Conservation (phyloP, 2,329 filamentous ascomycete genomes). For the Ascochyta pisi region DNA sequence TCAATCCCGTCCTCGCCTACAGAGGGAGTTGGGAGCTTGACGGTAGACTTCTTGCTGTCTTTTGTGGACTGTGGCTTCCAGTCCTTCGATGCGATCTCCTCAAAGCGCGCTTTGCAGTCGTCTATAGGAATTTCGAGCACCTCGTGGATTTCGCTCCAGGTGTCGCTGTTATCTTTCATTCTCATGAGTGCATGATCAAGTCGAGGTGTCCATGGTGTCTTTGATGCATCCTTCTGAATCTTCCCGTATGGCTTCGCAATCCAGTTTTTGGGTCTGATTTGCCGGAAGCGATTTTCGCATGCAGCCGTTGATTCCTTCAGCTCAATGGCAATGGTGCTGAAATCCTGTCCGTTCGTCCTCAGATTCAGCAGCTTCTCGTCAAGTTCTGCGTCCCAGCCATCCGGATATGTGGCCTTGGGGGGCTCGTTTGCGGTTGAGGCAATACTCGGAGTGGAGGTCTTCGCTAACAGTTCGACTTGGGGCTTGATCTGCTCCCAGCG, state of each 20-base stretch:
- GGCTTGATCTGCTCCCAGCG: neutral
- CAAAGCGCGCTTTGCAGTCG: too few species aligned
- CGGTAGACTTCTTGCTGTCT: too few species aligned
- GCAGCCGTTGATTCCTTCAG: neutral
- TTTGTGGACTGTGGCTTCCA: too few species aligned
- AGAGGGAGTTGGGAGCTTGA: too few species aligned
- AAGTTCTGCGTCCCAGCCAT: neutral
- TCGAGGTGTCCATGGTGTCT: neutral
- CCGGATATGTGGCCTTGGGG: too few species aligned
- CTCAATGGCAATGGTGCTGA: neutral
- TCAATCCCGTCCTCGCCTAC: neutral
- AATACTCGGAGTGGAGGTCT: neutral
- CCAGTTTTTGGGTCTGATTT: slow-evolving; percentile 5
- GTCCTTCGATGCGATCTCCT: too few species aligned
- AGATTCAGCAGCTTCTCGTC: neutral
- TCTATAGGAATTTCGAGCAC: too few species aligned
- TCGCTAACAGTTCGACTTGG: neutral
- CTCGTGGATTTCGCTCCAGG: too few species aligned
- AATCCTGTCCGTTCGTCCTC: neutral
- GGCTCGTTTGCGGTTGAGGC: too few species aligned
- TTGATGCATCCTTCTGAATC: neutral
- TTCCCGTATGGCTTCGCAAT: neutral
- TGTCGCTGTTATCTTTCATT: too few species aligned
- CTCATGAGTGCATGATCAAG: too few species aligned
- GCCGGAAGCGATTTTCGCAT: slow-evolving; percentile 1